phyloP scores from a whole-genome alignment of 1,284 basidiomycete genomes.

The Boletus albobrunnescens region DNA sequence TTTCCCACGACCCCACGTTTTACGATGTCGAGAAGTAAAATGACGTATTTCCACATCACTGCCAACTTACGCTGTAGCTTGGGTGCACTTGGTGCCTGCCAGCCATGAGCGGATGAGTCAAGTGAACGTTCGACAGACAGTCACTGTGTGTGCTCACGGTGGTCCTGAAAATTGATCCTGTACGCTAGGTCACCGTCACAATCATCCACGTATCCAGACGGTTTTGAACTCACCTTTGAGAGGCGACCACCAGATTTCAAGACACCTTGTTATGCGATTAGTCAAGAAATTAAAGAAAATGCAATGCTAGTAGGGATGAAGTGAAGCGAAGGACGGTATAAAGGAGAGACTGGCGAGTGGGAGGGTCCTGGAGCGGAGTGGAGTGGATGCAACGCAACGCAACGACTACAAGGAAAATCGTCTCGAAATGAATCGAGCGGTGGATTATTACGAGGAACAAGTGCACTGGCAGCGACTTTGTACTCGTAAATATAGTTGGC shows the following conservation, averaged over 20 bases:
- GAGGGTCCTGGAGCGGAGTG: slow-evolving; percentile 23
- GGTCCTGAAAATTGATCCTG: slow-evolving; percentile 14
- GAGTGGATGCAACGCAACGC: too few species aligned
- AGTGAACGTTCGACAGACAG: not conserved
- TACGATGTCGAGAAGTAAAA: slow-evolving; percentile 39
- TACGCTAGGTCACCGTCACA: slow-evolving; percentile 4
- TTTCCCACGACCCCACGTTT: slow-evolving; percentile 59
- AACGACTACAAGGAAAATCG: slow-evolving; percentile 28
- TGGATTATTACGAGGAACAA: slow-evolving; percentile 20
- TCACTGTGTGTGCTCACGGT: slow-evolving; percentile 20
- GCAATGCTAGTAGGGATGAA: slow-evolving; percentile 15
- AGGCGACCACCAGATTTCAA: slow-evolving; percentile 5
- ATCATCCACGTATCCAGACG: slow-evolving; percentile 3
- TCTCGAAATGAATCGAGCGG: slow-evolving; percentile 54
- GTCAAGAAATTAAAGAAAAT: slow-evolving; percentile 13
- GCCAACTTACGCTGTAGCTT: slow-evolving; percentile 24
- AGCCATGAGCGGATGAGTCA: slow-evolving; percentile 5
- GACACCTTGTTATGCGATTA: slow-evolving; percentile 22
- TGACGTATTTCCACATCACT: slow-evolving; percentile 29
- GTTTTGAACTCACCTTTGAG: slow-evolving; percentile 20
- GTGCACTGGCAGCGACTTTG: slow-evolving; percentile 26
- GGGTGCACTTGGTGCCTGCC: slow-evolving; percentile 8
- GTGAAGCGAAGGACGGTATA: slow-evolving; percentile 35
- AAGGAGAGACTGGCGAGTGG: slow-evolving; percentile 50
- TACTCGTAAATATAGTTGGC: slow-evolving; percentile 24